phyloP scores from a whole-genome alignment of 768 basidiomycete species.

The Daedaleopsis nitida region DNA sequence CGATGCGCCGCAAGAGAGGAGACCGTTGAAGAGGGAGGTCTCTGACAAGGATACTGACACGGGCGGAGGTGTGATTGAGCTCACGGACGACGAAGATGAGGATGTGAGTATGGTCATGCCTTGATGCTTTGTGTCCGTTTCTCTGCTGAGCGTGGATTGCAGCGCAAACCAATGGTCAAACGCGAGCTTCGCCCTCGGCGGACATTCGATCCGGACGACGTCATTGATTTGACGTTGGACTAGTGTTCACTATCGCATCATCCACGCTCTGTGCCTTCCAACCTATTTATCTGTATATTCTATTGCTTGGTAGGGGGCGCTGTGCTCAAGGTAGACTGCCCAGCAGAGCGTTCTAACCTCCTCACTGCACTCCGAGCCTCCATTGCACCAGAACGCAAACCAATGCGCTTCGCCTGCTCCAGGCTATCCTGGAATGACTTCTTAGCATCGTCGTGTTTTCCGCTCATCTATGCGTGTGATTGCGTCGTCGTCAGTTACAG shows the following conservation, averaged over 20 bases:
- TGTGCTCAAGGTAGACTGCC: neutral
- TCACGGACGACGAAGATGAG: neutral
- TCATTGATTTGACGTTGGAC: neutral
- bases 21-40: neutral
- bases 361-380: slow-evolving; percentile 38
- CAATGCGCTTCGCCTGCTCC: slow-evolving; percentile 33
- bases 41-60: neutral
- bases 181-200: neutral
- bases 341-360: slow-evolving; percentile 27
- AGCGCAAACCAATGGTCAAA: neutral
- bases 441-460: slow-evolving; percentile 32
- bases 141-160: too few species aligned
- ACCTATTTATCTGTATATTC: neutral
- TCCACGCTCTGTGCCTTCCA: too few species aligned
- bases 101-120: neutral
- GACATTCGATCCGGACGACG: neutral
- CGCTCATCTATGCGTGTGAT: slow-evolving; percentile 33
- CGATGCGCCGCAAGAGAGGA: neutral
- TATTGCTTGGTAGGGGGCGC: neutral
- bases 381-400: slow-evolving; percentile 37
- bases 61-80: neutral
- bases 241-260: neutral
- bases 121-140: neutral
- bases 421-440: slow-evolving; percentile 35
- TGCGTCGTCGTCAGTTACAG: neutral